Evolutionary conservation across 345 rosid genomes (phyloP).

Genomic region (Populus pruinosa): DNA sequence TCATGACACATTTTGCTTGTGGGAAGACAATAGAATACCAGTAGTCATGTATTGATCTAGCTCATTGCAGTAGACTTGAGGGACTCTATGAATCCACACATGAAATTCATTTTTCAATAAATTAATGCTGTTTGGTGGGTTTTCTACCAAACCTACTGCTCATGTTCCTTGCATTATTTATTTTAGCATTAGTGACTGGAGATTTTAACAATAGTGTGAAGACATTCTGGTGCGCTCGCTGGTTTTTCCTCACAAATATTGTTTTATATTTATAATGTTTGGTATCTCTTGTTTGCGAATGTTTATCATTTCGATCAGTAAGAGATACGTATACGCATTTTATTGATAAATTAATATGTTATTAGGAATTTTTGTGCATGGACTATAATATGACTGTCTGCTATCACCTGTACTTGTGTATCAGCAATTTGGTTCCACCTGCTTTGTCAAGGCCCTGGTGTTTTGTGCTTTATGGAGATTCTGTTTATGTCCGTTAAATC

Average conservation of each 20-base stretch:
- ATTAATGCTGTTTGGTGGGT: too few species aligned
- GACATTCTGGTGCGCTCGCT: too few species aligned
- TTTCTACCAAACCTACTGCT: background rate
- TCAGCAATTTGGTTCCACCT: background rate
- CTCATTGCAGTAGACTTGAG: too few species aligned
- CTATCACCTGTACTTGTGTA: background rate
- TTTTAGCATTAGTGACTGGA: background rate
- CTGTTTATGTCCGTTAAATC: background rate
- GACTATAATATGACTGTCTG: background rate
- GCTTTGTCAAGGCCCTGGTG: background rate
- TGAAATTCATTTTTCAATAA: too few species aligned
- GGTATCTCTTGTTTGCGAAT: background rate
- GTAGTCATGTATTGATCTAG: too few species aligned
- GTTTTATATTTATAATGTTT: background rate
- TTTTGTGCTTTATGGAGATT: background rate
- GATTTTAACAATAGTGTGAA: too few species aligned
- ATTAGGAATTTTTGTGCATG: background rate
- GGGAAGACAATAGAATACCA: too few species aligned
- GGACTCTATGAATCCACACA: too few species aligned
- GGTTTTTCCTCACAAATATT: too few species aligned
- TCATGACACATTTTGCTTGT: too few species aligned
- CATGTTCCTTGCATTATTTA: background rate
- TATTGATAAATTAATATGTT: background rate
- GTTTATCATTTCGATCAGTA: background rate
- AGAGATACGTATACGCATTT: background rate